Conservation (phyloP, 2,329 filamentous ascomycete genomes). For the Thielaviopsis cerberus region DNA sequence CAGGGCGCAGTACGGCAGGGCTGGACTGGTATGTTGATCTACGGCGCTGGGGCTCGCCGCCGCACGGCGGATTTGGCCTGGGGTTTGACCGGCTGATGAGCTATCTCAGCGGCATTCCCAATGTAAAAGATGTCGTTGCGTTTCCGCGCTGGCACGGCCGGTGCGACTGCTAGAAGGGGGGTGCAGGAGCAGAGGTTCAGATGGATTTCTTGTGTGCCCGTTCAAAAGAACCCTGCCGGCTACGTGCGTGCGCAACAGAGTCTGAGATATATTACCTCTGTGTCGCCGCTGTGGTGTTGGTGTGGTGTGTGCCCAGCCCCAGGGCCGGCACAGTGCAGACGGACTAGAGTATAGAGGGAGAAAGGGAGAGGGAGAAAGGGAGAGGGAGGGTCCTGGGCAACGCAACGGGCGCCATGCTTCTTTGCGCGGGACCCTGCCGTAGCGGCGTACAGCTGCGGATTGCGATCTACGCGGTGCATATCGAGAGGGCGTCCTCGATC, state of each 20-base stretch:
- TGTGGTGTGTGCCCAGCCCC: not conserved
- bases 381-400: not conserved
- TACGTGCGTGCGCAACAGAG: not conserved
- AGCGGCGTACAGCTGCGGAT: too few species aligned
- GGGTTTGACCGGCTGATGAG: slow-evolving; percentile 75
- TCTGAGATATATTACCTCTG: not conserved
- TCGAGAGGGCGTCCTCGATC: too few species aligned
- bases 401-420: not conserved
- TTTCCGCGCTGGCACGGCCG: slow-evolving; percentile 61
- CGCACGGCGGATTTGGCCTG: slow-evolving; percentile 78
- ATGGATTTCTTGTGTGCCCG: not conserved
- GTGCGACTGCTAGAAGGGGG: slow-evolving; percentile 39
- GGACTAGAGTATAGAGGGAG: not conserved
- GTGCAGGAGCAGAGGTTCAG: not conserved
- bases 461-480: too few species aligned
- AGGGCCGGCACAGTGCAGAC: not conserved
- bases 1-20: slow-evolving; percentile 13
- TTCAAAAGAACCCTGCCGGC: not conserved
- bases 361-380: too few species aligned
- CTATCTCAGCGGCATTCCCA: slow-evolving; percentile 65
- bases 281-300: not conserved
- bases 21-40: slow-evolving; percentile 80
- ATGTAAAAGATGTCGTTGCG: slow-evolving; percentile 66
- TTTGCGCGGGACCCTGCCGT: too few species aligned
- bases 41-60: slow-evolving; percentile 74